These are phyloP conservation scores for Populus pruinosa DNA, from an alignment of 345 rosid genomes.

Conservation along the genomic window DNA sequence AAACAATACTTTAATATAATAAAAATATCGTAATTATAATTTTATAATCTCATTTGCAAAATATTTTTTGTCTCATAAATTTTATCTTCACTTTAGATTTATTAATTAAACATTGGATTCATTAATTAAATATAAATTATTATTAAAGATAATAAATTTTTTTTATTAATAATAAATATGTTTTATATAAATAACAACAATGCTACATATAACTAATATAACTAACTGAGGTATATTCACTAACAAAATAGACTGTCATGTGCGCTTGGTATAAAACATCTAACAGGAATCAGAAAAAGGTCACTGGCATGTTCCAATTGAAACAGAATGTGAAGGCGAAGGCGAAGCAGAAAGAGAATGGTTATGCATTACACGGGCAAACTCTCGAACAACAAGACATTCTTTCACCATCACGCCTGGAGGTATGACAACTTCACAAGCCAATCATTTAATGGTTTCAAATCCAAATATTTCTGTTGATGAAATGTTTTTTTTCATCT, in stretches of 20 bases:
- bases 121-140: no score
- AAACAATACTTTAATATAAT: no score
- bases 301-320: constrained; percentile 69
- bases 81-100: no score
- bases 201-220: no score
- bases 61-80: no score
- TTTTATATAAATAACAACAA: no score
- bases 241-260: not conserved
- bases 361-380: constrained; percentile 53
- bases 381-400: constrained; percentile 9
- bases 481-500: not conserved
- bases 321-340: constrained; percentile 34
- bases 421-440: constrained; percentile 31
- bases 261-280: not conserved
- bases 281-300: constrained; percentile 67
- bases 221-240: no score
- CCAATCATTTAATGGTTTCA: constrained; percentile 1
- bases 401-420: constrained; percentile 16
- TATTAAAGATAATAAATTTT: no score
- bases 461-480: not conserved
- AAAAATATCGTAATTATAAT: no score
- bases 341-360: constrained; percentile 41
- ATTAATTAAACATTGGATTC: no score
- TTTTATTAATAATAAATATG: no score
- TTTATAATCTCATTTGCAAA: no score